A percentile compares a stretch with the other conserved stretches of the same genome.
These are phyloP conservation scores for Pleurotus djamor DNA, from an alignment of 768 basidiomycete species.

Conservation along the genomic window DNA sequence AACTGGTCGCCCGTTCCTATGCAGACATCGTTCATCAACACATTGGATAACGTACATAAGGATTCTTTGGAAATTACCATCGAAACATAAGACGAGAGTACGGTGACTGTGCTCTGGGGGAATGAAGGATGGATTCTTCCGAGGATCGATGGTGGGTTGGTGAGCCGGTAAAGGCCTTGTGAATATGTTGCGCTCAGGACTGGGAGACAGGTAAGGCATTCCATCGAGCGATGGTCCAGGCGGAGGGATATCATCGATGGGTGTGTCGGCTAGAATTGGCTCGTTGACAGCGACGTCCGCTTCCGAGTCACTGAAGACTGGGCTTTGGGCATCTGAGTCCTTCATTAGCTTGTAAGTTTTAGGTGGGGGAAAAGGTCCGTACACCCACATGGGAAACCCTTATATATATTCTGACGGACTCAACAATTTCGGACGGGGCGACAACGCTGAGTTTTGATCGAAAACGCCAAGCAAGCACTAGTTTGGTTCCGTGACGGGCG, in stretches of 20 bases:
- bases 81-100: conserved; percentile 53
- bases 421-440: too few species aligned
- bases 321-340: background rate
- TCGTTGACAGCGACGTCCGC: background rate
- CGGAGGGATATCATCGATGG: background rate
- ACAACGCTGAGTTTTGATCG: too few species aligned
- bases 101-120: conserved; percentile 37
- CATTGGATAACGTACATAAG: background rate
- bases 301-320: background rate
- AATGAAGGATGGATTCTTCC: conserved; percentile 25
- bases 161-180: conserved; percentile 4
- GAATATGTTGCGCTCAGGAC: background rate
- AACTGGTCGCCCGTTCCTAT: conserved; percentile 45
- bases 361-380: too few species aligned
- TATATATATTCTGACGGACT: too few species aligned
- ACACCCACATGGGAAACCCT: too few species aligned
- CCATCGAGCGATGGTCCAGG: background rate
- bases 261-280: background rate
- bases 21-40: background rate
- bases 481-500: too few species aligned
- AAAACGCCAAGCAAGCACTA: too few species aligned
- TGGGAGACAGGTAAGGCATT: background rate
- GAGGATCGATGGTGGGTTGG: conserved; percentile 18
- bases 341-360: too few species aligned
- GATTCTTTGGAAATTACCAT: conserved; percentile 26